These are phyloP conservation scores for Debaryomyces sp. DNA, from an alignment of 1,139 yeast species.

Conservation along the genomic window DNA sequence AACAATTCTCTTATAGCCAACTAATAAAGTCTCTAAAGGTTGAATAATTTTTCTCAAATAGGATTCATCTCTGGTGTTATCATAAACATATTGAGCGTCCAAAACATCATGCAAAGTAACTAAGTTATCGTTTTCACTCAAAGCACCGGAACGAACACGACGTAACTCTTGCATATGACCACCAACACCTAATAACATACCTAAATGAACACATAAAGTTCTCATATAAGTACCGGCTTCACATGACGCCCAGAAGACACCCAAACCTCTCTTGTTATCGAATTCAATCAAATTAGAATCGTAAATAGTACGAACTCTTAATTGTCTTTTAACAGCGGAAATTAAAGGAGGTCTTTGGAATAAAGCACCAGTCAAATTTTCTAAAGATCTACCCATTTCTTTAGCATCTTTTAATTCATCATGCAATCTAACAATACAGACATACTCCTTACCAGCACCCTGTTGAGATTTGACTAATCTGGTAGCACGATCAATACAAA, in stretches of 20 bases:
- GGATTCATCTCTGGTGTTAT: constrained; percentile 95
- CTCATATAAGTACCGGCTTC: constrained; percentile 99
- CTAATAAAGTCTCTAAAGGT: constrained; percentile 90
- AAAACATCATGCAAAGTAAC: constrained; percentile 96
- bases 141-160: constrained; percentile 98
- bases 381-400: constrained; percentile 85
- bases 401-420: constrained; percentile 90
- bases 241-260: constrained; percentile 99
- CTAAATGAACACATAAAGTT: constrained; percentile 97
- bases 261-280: constrained; percentile 94
- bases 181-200: constrained; percentile 97
- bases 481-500: constrained; percentile 97
- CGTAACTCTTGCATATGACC: constrained; percentile 99
- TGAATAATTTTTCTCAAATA: constrained; percentile 92
- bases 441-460: constrained; percentile 99
- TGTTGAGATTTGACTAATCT: constrained; percentile 98
- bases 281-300: constrained; percentile 95
- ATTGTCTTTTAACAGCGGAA: constrained; percentile 98
- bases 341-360: constrained; percentile 99
- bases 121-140: constrained; percentile 86
- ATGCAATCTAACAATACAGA: constrained; percentile 94
- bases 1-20: constrained; percentile 95
- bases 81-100: constrained; percentile 98
- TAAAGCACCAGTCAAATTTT: constrained; percentile 95
- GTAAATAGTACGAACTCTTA: constrained; percentile 96